These are phyloP conservation scores for Penicillium sp. DNA, from an alignment of 2,329 filamentous ascomycete genomes.

Conservation along the genomic window DNA sequence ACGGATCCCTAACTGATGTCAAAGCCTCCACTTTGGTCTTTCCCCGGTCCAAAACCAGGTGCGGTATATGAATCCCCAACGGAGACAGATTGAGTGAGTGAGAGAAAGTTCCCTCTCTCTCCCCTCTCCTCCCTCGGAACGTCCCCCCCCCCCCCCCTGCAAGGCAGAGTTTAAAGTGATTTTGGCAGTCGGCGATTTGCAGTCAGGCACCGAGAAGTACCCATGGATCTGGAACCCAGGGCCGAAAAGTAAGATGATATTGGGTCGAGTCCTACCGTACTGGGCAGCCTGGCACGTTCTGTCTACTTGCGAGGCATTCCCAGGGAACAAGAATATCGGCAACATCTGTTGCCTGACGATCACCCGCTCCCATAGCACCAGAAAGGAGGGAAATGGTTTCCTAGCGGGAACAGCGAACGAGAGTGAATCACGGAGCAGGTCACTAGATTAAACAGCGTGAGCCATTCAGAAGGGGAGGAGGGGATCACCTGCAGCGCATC, in stretches of 20 bases:
- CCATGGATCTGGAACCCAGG: conserved; percentile 14
- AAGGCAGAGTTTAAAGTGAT: conserved; percentile 21
- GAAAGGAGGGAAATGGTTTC: conserved; percentile 18
- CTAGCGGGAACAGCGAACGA: neutral
- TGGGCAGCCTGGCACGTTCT: neutral
- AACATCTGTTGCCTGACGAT: conserved; percentile 28
- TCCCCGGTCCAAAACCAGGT: neutral
- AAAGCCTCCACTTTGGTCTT: neutral
- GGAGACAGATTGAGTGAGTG: no score
- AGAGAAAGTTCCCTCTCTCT: neutral
- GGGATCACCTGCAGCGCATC: conserved; percentile 29
- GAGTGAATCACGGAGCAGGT: neutral
- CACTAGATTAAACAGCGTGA: neutral
- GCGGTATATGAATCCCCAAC: neutral
- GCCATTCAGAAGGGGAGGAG: neutral
- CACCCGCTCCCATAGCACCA: conserved; percentile 22
- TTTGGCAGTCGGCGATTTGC: conserved; percentile 5
- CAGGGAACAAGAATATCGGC: neutral
- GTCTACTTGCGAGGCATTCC: neutral
- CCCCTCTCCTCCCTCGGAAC: conserved; percentile 1
- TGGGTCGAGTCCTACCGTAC: neutral
- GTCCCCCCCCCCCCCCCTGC: no score
- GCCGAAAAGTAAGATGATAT: neutral
- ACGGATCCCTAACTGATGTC: conserved; percentile 1
- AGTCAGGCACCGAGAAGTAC: conserved; percentile 4